Evolutionary conservation across 2,329 filamentous ascomycete species (phyloP).

Genomic region (Rutstroemia sp.): DNA sequence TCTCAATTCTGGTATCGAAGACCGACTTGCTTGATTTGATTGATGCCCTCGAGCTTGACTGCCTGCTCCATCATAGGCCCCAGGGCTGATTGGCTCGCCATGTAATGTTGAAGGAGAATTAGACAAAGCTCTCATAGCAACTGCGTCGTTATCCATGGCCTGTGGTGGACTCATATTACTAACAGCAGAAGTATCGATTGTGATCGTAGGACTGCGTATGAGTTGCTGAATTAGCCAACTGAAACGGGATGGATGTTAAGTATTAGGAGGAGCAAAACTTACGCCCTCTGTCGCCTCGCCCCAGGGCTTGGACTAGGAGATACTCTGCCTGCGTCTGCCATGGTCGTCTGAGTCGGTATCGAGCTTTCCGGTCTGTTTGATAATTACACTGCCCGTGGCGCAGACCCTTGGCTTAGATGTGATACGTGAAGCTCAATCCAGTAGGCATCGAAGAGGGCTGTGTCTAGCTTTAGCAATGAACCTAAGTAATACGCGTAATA

Average conservation of each 20-base stretch:
- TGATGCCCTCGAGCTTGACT: conserved; percentile 20
- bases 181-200: conserved; percentile 48
- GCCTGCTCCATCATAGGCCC: conserved; percentile 26
- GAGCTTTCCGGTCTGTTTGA: conserved; percentile 11
- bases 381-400: conserved; percentile 20
- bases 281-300: conserved; percentile 30
- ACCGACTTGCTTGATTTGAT: conserved; percentile 22
- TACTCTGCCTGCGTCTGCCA: conserved; percentile 18
- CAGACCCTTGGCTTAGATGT: not conserved
- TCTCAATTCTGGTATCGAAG: conserved; percentile 39
- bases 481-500: not conserved
- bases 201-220: conserved; percentile 40
- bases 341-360: conserved; percentile 10
- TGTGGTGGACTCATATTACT: conserved; percentile 29
- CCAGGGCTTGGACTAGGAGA: conserved; percentile 22
- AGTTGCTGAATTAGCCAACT: conserved; percentile 1
- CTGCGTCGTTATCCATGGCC: conserved; percentile 28
- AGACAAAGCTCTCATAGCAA: conserved; percentile 30
- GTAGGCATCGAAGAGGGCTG: not conserved
- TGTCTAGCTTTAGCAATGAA: not conserved
- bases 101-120: conserved; percentile 30
- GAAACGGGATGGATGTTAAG: conserved; percentile 15
- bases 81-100: conserved; percentile 30
- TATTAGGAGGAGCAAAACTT: conserved; percentile 18
- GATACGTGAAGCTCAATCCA: not conserved